Conservation (phyloP, 2,329 filamentous ascomycete genomes). For the Gaeumannomyces tritici region DNA sequence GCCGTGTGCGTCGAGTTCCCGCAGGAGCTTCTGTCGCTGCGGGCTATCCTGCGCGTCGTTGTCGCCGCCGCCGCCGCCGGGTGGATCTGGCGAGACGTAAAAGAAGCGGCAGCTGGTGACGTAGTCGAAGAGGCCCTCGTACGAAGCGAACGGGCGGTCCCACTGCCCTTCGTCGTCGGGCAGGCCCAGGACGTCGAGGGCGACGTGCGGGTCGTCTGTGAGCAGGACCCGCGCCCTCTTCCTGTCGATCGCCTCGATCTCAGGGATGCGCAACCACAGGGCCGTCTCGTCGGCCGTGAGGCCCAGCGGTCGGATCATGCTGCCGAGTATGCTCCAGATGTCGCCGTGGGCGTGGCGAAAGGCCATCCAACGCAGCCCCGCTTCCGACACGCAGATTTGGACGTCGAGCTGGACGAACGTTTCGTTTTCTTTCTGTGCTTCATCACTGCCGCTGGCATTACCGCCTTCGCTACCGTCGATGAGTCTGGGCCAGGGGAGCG, state of each 20-base stretch:
- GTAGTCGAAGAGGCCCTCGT: constrained; percentile 54
- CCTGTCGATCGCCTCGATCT: constrained; percentile 52
- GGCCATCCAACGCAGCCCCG: constrained; percentile 47
- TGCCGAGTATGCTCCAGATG: constrained; percentile 54
- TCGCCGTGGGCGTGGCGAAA: constrained; percentile 70
- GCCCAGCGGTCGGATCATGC: constrained; percentile 55
- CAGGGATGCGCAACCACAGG: constrained; percentile 55
- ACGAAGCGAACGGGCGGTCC: constrained; percentile 41
- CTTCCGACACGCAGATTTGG: constrained; percentile 34
- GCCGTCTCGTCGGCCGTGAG: constrained; percentile 56
- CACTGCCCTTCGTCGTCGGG: constrained; percentile 31
- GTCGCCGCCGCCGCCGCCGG: background rate
- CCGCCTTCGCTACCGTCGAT: background rate
- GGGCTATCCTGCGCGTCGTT: constrained; percentile 6
- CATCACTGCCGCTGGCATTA: background rate
- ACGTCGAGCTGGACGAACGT: constrained; percentile 63
- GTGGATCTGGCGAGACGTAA: constrained; percentile 20
- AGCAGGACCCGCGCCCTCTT: constrained; percentile 51
- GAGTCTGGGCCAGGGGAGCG: constrained; percentile 38
- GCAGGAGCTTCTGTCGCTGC: background rate
- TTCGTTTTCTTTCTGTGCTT: constrained; percentile 4
- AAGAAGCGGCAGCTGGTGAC: constrained; percentile 49
- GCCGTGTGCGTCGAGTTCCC: background rate
- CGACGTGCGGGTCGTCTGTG: constrained; percentile 41
- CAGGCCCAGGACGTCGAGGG: constrained; percentile 57